Evolutionary conservation across 1,284 basidiomycete species (phyloP).

Genomic region (Fomitopsis palustris): DNA sequence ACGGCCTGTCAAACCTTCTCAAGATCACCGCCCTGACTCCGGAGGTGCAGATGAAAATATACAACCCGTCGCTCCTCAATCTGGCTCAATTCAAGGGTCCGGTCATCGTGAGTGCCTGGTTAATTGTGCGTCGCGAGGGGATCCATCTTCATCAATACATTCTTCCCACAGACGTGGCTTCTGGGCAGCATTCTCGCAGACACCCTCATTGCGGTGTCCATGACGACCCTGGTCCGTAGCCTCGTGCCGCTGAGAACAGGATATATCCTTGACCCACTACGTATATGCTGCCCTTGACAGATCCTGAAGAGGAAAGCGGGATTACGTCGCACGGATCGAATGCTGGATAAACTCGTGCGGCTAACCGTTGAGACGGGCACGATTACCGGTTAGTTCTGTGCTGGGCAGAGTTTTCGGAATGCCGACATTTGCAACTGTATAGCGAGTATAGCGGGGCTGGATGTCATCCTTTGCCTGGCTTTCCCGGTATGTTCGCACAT

Average conservation of each 20-base stretch:
- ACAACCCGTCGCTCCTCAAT: background rate
- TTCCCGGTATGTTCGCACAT: background rate
- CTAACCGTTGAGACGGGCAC: background rate
- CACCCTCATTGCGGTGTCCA: background rate
- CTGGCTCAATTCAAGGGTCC: background rate
- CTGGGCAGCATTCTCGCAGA: background rate
- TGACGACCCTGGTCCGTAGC: background rate
- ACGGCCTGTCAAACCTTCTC: background rate
- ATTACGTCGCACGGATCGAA: background rate
- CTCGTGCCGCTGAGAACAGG: background rate
- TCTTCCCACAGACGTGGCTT: background rate
- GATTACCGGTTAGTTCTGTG: background rate
- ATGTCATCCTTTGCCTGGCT: background rate
- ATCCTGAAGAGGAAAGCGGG: background rate
- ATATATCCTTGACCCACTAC: background rate
- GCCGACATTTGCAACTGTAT: background rate
- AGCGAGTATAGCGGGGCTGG: background rate
- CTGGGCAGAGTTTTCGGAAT: background rate
- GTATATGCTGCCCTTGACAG: background rate
- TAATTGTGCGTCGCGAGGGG: background rate
- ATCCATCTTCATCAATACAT: background rate
- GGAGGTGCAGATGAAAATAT: background rate
- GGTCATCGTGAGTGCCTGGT: background rate
- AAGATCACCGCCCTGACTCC: background rate
- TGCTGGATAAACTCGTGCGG: background rate